A percentile compares a stretch with the other conserved stretches of the same genome.
phyloP scores from a whole-genome alignment of 345 rosid species.

The Acer negundo region DNA sequence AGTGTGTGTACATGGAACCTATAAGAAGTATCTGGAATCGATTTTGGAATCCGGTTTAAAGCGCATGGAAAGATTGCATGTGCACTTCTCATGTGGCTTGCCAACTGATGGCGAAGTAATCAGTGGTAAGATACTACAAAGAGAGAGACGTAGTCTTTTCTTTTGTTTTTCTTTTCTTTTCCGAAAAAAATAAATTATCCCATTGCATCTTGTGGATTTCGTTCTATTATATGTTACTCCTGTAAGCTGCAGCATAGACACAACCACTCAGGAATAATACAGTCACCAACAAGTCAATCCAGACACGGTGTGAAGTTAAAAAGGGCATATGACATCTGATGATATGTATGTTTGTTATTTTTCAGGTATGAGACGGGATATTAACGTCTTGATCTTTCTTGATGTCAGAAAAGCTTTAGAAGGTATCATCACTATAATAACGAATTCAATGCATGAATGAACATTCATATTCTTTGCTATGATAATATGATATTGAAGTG shows the following conservation, averaged over 20 bases:
- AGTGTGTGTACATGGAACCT: slow-evolving; percentile 96
- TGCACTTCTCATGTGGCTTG: slow-evolving; percentile 87
- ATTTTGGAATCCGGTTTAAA: slow-evolving; percentile 77
- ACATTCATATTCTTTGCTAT: background rate
- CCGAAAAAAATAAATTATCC: background rate
- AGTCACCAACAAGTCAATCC: slow-evolving; percentile 6
- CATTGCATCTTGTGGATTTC: background rate
- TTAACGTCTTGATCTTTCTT: slow-evolving; percentile 70
- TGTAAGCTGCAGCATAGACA: background rate
- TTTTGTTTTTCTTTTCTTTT: background rate
- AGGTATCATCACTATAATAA: slow-evolving; percentile 41
- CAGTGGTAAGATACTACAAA: slow-evolving; percentile 51
- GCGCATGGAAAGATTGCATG: slow-evolving; percentile 80
- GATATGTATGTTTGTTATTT: background rate
- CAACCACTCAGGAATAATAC: background rate
- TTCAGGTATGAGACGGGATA: slow-evolving; percentile 80
- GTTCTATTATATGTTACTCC: background rate
- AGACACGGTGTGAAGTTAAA: background rate
- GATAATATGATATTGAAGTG: too few species aligned
- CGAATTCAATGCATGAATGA: background rate
- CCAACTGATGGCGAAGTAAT: slow-evolving; percentile 84
- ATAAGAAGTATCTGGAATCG: slow-evolving; percentile 68
- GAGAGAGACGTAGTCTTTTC: too few species aligned
- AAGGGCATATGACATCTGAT: background rate
- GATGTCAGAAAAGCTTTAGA: slow-evolving; percentile 77